A percentile compares a stretch with the other conserved stretches of the same genome.
Evolutionary conservation across 2,329 filamentous ascomycete genomes (phyloP).

Genomic region (Pseudonectria buxi): DNA sequence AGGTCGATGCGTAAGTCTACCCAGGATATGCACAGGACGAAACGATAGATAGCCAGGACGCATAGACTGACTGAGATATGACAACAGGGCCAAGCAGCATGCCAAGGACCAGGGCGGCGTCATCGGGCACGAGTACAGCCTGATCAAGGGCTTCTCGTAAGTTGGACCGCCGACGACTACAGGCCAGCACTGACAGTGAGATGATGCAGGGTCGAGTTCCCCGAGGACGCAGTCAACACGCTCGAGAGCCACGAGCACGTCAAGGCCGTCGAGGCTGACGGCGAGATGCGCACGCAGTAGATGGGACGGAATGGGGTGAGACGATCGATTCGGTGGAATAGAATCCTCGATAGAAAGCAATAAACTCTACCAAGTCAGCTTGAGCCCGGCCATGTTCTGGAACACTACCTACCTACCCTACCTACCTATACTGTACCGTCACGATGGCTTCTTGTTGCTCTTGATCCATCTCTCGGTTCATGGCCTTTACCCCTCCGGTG

Average conservation of each 20-base stretch:
- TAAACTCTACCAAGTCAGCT: no score
- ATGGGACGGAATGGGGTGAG: slow-evolving; percentile 5
- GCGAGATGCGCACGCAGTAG: slow-evolving; percentile 65
- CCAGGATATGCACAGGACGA: background rate
- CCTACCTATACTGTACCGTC: no score
- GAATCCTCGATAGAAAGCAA: no score
- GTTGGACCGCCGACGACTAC: slow-evolving; percentile 34
- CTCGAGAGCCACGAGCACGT: slow-evolving; percentile 66
- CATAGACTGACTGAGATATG: slow-evolving; percentile 1
- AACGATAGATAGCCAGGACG: slow-evolving; percentile 1
- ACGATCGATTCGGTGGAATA: background rate
- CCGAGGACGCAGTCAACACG: slow-evolving; percentile 57
- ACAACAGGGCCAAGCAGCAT: slow-evolving; percentile 66
- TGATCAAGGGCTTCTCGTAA: slow-evolving; percentile 93
- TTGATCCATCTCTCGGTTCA: no score
- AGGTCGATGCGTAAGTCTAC: slow-evolving; percentile 58
- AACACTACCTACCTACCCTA: no score
- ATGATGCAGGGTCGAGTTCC: slow-evolving; percentile 60
- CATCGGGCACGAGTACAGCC: slow-evolving; percentile 74
- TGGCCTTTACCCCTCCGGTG: slow-evolving; percentile 11
- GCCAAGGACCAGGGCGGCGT: slow-evolving; percentile 70
- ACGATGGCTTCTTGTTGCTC: no score
- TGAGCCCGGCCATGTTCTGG: no score
- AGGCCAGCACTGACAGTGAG: background rate
- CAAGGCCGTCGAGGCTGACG: slow-evolving; percentile 67